These are phyloP conservation scores for Nicotiana obtusifolia DNA, from an alignment of 257 asterid species.

Conservation along the genomic window DNA sequence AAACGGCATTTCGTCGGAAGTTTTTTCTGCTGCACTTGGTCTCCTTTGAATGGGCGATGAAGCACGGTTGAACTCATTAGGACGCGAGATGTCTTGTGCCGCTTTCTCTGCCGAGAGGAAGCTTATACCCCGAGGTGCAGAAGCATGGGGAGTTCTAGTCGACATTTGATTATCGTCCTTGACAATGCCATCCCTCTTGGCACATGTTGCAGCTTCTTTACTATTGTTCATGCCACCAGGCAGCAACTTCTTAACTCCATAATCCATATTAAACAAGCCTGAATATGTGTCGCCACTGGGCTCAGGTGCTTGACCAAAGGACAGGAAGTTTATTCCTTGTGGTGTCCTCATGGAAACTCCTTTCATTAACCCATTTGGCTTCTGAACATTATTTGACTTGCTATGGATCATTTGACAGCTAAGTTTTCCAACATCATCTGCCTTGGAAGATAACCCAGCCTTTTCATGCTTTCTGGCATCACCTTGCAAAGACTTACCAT, in stretches of 20 bases:
- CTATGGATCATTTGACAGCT: slow-evolving; percentile 14
- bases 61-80: slow-evolving; percentile 16
- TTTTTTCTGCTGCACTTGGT: slow-evolving; percentile 13
- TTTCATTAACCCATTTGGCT: slow-evolving; percentile 26
- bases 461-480: slow-evolving; percentile 29
- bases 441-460: slow-evolving; percentile 27
- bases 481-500: slow-evolving; percentile 23
- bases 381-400: slow-evolving; percentile 17
- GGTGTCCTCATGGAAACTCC: slow-evolving; percentile 35
- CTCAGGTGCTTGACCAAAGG: slow-evolving; percentile 54
- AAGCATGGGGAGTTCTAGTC: slow-evolving; percentile 13
- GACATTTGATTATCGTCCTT: slow-evolving; percentile 17
- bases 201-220: slow-evolving; percentile 14
- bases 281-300: slow-evolving; percentile 32
- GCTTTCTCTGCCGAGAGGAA: slow-evolving; percentile 25
- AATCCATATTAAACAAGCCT: slow-evolving; percentile 19
- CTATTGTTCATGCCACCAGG: slow-evolving; percentile 17
- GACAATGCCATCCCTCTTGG: slow-evolving; percentile 12
- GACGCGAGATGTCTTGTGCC: slow-evolving; percentile 13
- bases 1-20: slow-evolving; percentile 18
- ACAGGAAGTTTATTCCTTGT: slow-evolving; percentile 74
- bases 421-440: slow-evolving; percentile 19
- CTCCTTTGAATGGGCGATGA: slow-evolving; percentile 19
- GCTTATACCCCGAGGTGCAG: slow-evolving; percentile 28
- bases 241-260: slow-evolving; percentile 26